These are phyloP conservation scores for Chrysanthemum seticuspe DNA, from an alignment of 129 eudicot genomes.

Conservation along the genomic window DNA sequence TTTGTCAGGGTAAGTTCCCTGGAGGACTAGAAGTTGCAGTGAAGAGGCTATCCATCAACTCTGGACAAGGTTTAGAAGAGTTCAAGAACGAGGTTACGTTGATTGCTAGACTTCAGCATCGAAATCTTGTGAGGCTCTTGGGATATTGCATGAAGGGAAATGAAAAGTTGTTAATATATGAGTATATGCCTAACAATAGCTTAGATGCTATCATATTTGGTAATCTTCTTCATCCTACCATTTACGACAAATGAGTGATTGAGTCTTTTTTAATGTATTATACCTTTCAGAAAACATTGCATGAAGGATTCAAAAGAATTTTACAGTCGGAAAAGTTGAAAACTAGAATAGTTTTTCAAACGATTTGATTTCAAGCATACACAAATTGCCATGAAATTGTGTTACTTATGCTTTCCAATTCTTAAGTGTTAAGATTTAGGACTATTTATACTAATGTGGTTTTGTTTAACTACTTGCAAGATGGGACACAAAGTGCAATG, in stretches of 20 bases:
- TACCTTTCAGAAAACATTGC: too few species aligned
- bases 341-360: too few species aligned
- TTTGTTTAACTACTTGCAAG: slow-evolving; percentile 21
- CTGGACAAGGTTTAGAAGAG: slow-evolving; percentile 62
- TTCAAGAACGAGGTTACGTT: slow-evolving; percentile 55
- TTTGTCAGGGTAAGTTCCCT: slow-evolving; percentile 42
- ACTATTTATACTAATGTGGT: not conserved
- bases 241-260: not conserved
- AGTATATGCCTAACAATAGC: slow-evolving; percentile 59
- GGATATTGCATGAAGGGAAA: slow-evolving; percentile 54
- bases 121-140: slow-evolving; percentile 56
- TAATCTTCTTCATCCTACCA: slow-evolving; percentile 12
- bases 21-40: slow-evolving; percentile 58
- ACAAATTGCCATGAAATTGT: too few species aligned
- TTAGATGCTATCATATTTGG: slow-evolving; percentile 57
- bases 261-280: too few species aligned
- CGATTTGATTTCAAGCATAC: too few species aligned
- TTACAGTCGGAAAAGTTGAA: too few species aligned
- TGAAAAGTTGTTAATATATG: slow-evolving; percentile 55
- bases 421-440: too few species aligned
- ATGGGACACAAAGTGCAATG: slow-evolving; percentile 31
- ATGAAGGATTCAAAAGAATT: too few species aligned
- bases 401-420: too few species aligned
- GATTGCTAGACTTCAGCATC: slow-evolving; percentile 67
- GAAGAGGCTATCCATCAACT: slow-evolving; percentile 58